A percentile compares a stretch with the other conserved stretches of the same genome.
These are phyloP conservation scores for Chiua virens DNA, from an alignment of 768 basidiomycete species.

Conservation along the genomic window DNA sequence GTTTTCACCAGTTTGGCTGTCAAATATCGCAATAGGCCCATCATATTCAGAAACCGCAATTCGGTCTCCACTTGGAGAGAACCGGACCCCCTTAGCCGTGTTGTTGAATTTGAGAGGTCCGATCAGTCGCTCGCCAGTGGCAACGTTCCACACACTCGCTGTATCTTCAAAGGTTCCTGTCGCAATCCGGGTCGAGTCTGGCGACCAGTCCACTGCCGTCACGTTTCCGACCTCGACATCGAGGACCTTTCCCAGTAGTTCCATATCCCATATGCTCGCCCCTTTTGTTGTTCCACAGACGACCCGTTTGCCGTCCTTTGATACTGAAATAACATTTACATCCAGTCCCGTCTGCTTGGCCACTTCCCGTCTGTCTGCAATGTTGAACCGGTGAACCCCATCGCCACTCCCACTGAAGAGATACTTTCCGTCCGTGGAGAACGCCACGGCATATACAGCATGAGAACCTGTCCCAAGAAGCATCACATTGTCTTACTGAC, in stretches of 20 bases:
- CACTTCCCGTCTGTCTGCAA: neutral
- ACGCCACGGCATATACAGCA: too few relatives aligned
- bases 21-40: neutral
- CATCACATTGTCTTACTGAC: too few relatives aligned
- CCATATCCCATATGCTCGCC: neutral
- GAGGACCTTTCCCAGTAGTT: neutral
- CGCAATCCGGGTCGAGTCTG: conserved; percentile 1
- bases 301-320: neutral
- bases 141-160: neutral
- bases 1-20: neutral
- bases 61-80: neutral
- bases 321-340: neutral
- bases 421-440: too few relatives aligned
- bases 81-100: neutral
- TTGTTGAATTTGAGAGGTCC: conserved; percentile 2
- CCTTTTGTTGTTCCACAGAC: neutral
- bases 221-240: neutral
- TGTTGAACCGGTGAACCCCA: too few relatives aligned
- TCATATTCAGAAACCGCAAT: neutral
- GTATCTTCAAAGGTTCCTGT: neutral
- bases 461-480: too few relatives aligned
- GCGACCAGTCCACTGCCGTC: neutral
- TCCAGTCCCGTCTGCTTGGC: neutral
- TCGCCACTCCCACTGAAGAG: too few relatives aligned
- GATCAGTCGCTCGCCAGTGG: neutral